Evolutionary conservation across 768 basidiomycete species (phyloP).

Genomic region (Auricularia cornea): DNA sequence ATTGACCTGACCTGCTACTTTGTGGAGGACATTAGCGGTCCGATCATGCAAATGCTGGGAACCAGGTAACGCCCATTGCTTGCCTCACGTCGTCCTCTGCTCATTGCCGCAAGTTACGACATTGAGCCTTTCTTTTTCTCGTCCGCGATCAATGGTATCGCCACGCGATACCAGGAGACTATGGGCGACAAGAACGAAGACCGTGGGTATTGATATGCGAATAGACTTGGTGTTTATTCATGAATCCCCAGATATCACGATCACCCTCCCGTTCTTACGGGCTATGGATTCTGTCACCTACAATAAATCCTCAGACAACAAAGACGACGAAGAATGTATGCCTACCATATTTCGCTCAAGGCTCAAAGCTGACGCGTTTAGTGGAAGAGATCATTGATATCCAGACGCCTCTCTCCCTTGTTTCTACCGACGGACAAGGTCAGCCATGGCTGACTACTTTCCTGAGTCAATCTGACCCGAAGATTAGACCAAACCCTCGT

Average conservation of each 20-base stretch:
- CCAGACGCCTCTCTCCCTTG: background rate
- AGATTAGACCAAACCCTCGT: background rate
- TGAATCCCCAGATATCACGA: constrained; percentile 44
- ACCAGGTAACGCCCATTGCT: constrained; percentile 30
- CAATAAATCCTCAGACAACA: background rate
- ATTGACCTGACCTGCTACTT: constrained; percentile 44
- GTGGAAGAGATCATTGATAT: background rate
- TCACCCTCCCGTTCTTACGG: constrained; percentile 37
- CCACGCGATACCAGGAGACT: constrained; percentile 53
- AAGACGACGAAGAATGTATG: background rate
- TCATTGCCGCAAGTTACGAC: constrained; percentile 30
- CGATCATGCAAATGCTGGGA: constrained; percentile 49
- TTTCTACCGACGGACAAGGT: background rate
- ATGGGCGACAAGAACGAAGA: constrained; percentile 33
- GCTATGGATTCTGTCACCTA: background rate
- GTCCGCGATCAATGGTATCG: constrained; percentile 58
- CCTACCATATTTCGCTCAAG: background rate
- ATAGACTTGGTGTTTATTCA: constrained; percentile 15
- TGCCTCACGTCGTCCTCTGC: background rate
- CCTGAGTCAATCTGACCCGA: background rate
- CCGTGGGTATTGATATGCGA: constrained; percentile 31
- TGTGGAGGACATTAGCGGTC: constrained; percentile 40
- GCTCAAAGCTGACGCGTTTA: background rate
- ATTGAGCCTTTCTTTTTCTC: constrained; percentile 62
- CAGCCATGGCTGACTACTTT: background rate